Base-by-base conservation (phyloP, 139 green algal species). In the Deuterostichococcus epilithicus region DNA sequence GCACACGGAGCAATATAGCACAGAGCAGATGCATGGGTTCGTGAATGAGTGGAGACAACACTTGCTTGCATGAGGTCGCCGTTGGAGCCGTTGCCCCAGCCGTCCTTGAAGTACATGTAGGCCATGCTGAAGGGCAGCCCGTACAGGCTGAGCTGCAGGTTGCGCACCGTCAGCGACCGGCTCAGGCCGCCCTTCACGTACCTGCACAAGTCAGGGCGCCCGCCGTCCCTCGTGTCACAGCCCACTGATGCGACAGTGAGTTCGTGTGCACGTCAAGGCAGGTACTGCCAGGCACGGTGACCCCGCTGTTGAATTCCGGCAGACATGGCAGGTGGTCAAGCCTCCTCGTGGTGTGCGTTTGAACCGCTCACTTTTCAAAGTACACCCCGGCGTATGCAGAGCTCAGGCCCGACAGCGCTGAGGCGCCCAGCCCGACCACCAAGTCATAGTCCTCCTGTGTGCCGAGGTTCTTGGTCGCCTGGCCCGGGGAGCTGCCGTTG, bases 341-440 rank as follows among this genome's bases (percentile, higher is more conserved):
- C n/a, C n/a, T n/a, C n/a, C n/a, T n/a, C n/a, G n/a, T n/a, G n/a
- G n/a, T n/a, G n/a, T n/a, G n/a, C n/a, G n/a, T n/a, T n/a, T n/a
- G n/a, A 52, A 13, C 42, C 42, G 20, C 52, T 63, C 52, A 63
- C 70, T 86, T 87, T n/a, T 87, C 82, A 78, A 89, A 89, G 72
- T 86, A 86, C n/a, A 88, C 84, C n/a, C 80, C 80, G 75, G 78
- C 78, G 73, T 87, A 91, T 8, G 85, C 87, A 1, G 84, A 90
- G 39, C 78, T 87, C 2, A 91, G 77, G 15, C 85, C 85, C 0
- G 85, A 86, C 22, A 87, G 33, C 6, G 80, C 80, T 71, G 78
- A 88, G 39, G 87, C 82, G 36, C 80, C 77, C 44, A 90, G 84
- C 34, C 84, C 87, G 8, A 83, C 47, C 30, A 76, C 68, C 58